phyloP scores from a whole-genome alignment of 768 basidiomycete species.

The Lactarius sanguifluus region DNA sequence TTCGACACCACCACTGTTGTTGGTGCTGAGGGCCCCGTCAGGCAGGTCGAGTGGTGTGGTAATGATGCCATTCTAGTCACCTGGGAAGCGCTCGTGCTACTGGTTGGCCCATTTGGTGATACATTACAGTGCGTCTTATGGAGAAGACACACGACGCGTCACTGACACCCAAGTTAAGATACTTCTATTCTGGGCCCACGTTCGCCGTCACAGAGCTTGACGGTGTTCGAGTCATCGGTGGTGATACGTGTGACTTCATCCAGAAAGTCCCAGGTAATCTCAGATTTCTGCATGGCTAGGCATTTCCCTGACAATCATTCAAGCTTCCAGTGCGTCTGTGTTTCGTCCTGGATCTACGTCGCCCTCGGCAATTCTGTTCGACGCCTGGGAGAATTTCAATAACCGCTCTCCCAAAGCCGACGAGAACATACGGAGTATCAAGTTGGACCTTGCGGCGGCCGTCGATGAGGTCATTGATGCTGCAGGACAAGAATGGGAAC shows the following conservation, averaged over 20 bases:
- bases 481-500: conserved; percentile 89
- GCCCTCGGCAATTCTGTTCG: conserved; percentile 87
- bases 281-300: background rate
- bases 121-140: conserved; percentile 65
- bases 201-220: conserved; percentile 86
- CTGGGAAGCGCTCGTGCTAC: conserved; percentile 72
- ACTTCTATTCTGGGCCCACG: conserved; percentile 71
- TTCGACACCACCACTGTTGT: conserved; percentile 65
- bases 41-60: conserved; percentile 91
- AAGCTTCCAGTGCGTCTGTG: conserved; percentile 76
- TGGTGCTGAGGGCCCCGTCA: conserved; percentile 57
- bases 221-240: conserved; percentile 80
- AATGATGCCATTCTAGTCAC: conserved; percentile 90
- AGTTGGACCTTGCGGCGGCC: conserved; percentile 79
- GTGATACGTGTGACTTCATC: conserved; percentile 81
- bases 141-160: background rate
- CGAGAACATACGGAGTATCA: conserved; percentile 86
- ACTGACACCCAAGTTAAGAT: conserved; percentile 42
- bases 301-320: conserved; percentile 6
- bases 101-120: conserved; percentile 94
- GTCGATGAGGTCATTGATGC: conserved; percentile 94
- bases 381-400: conserved; percentile 88
- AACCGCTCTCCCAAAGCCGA: conserved; percentile 87
- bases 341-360: conserved; percentile 93
- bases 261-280: conserved; percentile 86